These are phyloP conservation scores for Rhizomucor miehei DNA, from an alignment of 371 early-diverging fungal genomes.

Conservation along the genomic window DNA sequence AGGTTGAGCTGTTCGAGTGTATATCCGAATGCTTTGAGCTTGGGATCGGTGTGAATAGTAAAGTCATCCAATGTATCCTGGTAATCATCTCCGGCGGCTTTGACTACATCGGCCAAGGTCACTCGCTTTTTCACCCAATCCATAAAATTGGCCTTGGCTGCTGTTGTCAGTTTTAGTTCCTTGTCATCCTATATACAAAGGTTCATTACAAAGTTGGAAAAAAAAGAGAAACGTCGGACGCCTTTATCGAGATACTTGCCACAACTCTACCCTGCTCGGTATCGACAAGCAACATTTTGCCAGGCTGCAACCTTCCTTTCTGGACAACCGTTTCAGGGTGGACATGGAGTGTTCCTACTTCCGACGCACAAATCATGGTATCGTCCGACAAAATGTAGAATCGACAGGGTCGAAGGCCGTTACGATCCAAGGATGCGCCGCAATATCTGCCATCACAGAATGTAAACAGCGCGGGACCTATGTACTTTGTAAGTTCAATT, in stretches of 20 bases:
- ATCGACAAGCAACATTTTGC: slow-evolving; percentile 95
- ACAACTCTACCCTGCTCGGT: slow-evolving; percentile 89
- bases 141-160: slow-evolving; percentile 68
- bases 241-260: background rate
- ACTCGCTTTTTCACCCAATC: slow-evolving; percentile 86
- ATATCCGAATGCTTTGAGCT: slow-evolving; percentile 87
- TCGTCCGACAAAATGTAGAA: slow-evolving; percentile 90
- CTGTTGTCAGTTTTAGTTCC: slow-evolving; percentile 78
- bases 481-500: too few species aligned
- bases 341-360: slow-evolving; percentile 88
- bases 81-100: slow-evolving; percentile 17
- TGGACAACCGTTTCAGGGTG: slow-evolving; percentile 77
- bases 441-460: slow-evolving; percentile 96
- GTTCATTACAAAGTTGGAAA: too few species aligned
- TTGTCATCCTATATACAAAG: slow-evolving; percentile 60
- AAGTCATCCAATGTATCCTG: slow-evolving; percentile 35
- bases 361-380: slow-evolving; percentile 96
- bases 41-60: slow-evolving; percentile 68
- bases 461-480: slow-evolving; percentile 86
- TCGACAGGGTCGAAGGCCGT: slow-evolving; percentile 96
- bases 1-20: slow-evolving; percentile 92
- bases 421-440: slow-evolving; percentile 94
- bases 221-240: too few species aligned
- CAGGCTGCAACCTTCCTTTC: slow-evolving; percentile 96
- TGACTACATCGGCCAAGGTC: slow-evolving; percentile 60